phyloP scores from a whole-genome alignment of 495 filamentous ascomycete species.

The Lophiostoma macrostomum region DNA sequence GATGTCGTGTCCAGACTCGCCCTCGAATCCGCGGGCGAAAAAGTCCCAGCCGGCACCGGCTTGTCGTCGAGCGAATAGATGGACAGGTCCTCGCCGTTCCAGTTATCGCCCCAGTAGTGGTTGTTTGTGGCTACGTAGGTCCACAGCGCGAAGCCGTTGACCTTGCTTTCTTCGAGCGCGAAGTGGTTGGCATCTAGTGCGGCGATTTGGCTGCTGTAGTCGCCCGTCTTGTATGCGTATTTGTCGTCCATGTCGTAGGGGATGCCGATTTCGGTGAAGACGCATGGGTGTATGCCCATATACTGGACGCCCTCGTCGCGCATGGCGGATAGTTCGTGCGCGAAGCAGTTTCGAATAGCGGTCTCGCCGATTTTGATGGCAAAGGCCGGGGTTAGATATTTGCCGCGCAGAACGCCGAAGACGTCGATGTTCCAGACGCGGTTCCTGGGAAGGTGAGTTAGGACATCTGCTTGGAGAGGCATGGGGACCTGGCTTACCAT shows the following conservation, averaged over 20 bases:
- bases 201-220: slow-evolving; percentile 87
- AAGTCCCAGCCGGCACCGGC: slow-evolving; percentile 54
- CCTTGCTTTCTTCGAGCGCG: slow-evolving; percentile 74
- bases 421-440: slow-evolving; percentile 95
- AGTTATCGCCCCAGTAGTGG: slow-evolving; percentile 87
- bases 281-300: slow-evolving; percentile 84
- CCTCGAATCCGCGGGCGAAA: slow-evolving; percentile 36
- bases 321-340: slow-evolving; percentile 85
- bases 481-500: slow-evolving; percentile 52
- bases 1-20: slow-evolving; percentile 51
- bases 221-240: slow-evolving; percentile 90
- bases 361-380: slow-evolving; percentile 91
- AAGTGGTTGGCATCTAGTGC: slow-evolving; percentile 98
- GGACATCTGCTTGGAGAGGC: background rate
- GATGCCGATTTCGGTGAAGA: slow-evolving; percentile 95
- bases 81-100: slow-evolving; percentile 96
- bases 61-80: slow-evolving; percentile 83
- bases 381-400: slow-evolving; percentile 82
- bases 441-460: slow-evolving; percentile 55
- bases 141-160: slow-evolving; percentile 88
- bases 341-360: slow-evolving; percentile 91
- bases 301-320: slow-evolving; percentile 83
- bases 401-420: slow-evolving; percentile 83
- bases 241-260: slow-evolving; percentile 99
- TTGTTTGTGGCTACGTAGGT: slow-evolving; percentile 78